Evolutionary conservation across 352 stramenopile species (phyloP).

Genomic region (Globisporangium polare): DNA sequence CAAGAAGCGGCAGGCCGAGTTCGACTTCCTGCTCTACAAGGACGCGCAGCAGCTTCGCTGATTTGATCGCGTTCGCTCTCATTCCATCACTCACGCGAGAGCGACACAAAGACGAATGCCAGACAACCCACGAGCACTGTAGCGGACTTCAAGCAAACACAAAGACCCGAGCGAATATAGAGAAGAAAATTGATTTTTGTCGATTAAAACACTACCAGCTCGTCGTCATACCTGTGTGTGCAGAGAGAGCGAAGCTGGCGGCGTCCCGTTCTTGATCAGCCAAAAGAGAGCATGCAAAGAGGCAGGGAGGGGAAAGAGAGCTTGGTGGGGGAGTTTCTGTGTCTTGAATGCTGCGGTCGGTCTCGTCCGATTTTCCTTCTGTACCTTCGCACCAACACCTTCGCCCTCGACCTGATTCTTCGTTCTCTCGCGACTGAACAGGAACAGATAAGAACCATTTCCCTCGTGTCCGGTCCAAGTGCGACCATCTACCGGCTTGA

Average conservation of each 20-base stretch:
- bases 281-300: conserved; percentile 15
- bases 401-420: neutral
- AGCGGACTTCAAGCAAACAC: neutral
- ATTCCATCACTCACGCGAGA: neutral
- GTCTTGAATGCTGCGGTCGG: conserved; percentile 6
- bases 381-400: neutral
- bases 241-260: conserved; percentile 4
- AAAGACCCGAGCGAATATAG: conserved; percentile 5
- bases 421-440: conserved; percentile 3
- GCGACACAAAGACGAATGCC: neutral
- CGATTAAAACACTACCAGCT: conserved; percentile 11
- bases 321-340: conserved; percentile 1
- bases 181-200: conserved; percentile 16
- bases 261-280: conserved; percentile 8
- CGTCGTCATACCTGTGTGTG: neutral
- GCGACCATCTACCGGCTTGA: conserved; percentile 16
- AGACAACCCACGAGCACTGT: neutral
- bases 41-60: conserved; percentile 17
- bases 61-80: neutral
- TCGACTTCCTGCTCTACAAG: conserved; percentile 76
- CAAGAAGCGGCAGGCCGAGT: conserved; percentile 59
- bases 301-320: conserved; percentile 8
- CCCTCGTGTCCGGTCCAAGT: conserved; percentile 4
- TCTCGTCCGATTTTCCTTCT: conserved; percentile 1
- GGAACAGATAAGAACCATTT: neutral